Evolutionary conservation across 768 basidiomycete species (phyloP), one percentile per base, ranked within the genome.

Genomic region (Phlegmacium glaucopus): DNA sequence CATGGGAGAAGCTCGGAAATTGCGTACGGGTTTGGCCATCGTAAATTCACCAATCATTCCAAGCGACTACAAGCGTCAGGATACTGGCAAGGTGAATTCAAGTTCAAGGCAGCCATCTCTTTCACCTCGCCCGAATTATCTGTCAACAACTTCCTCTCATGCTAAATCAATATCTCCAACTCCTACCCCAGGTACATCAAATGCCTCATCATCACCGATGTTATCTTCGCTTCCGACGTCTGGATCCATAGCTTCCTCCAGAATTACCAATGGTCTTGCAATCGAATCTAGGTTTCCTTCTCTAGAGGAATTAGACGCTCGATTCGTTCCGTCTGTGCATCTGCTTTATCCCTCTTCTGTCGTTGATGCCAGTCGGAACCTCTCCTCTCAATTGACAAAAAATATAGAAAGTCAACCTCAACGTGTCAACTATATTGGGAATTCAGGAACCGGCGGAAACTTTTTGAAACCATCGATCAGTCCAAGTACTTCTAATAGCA

Each of bases 251-350:
- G 34, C 59, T 12, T 40, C 57, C 8, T 42, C 58, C 17, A 39
- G 44, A 22, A 52, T 69, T 34, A 58, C 60, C 34, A 71, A 75
- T 16, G 71, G 75, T 26, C 61, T 75, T 17, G 69, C 77, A 36
- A 77, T 73, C 13, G 91, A 94, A 63, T 76, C 81, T 26, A 77
- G 90, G 44, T 96, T 90, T 63, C 94, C 94, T 0, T 88, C 94
- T 1, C 69, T 96, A 35, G 94, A 95, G 61, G 87, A 89, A 49
- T 70, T 94, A 6, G 86, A 91, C 63, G 77, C 80, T 3, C 58
- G 56, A 28, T 65, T 65, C 42, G 52, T n/a, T 18, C 51, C 55
- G 25, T 36, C 45, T 28, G 12, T 54, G 34, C 55, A 58, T 41
- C 53, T 59, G 6, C 35, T 66, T 5, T 66, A 63, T 49, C 61